Conservation (phyloP, 2,329 filamentous ascomycete genomes). For the Fusarium sp. region DNA sequence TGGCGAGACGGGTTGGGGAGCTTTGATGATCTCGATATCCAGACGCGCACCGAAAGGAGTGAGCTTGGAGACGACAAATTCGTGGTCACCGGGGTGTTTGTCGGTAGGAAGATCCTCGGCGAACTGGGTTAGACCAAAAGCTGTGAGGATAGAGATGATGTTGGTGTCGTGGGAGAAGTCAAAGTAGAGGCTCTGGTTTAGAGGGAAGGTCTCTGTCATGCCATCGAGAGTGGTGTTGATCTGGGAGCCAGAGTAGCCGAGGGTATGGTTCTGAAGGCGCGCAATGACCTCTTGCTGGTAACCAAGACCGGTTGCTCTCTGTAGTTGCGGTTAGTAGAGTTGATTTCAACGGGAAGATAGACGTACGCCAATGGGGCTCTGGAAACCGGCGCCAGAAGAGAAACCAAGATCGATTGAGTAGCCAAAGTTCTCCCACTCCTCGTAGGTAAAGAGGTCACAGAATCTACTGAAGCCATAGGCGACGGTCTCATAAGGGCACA, state of each 20-base stretch:
- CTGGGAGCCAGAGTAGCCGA: constrained; percentile 68
- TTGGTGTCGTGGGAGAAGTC: constrained; percentile 85
- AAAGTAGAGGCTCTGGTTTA: constrained; percentile 79
- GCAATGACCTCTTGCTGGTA: constrained; percentile 80
- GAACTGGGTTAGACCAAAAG: constrained; percentile 80
- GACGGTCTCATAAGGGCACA: constrained; percentile 84
- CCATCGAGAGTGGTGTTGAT: constrained; percentile 78
- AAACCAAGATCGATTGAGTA: constrained; percentile 78
- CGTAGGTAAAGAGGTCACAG: constrained; percentile 79
- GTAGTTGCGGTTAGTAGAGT: background rate
- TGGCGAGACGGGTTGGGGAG: constrained; percentile 71
- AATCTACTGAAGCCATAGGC: constrained; percentile 80
- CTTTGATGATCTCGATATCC: constrained; percentile 78
- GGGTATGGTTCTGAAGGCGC: constrained; percentile 74
- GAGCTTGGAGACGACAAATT: constrained; percentile 74
- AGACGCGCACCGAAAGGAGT: constrained; percentile 79
- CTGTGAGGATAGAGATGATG: constrained; percentile 75
- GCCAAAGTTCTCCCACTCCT: constrained; percentile 79
- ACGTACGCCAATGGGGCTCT: constrained; percentile 70
- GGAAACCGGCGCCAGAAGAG: constrained; percentile 70
- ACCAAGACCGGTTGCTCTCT: constrained; percentile 78
- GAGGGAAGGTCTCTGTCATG: constrained; percentile 75
- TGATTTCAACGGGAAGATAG: background rate
- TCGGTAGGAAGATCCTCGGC: constrained; percentile 67
- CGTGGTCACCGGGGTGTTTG: constrained; percentile 66